Percentiles rank a stretch among this genome's conserved stretches.
phyloP scores from a whole-genome alignment of 2,329 filamentous ascomycete genomes.

The Alternaria consortialis region DNA sequence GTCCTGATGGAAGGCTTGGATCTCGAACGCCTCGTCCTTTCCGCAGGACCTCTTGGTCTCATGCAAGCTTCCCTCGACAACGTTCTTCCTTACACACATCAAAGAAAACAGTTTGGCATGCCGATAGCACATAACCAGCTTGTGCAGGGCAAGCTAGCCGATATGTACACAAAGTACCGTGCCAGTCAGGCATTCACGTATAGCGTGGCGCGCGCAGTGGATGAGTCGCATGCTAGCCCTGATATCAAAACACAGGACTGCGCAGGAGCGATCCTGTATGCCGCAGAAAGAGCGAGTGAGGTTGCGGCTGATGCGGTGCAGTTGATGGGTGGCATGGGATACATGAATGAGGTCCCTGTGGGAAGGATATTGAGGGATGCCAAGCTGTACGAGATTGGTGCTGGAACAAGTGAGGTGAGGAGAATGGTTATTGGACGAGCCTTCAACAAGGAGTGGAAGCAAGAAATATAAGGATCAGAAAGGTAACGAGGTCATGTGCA shows the following conservation, averaged over 20 bases:
- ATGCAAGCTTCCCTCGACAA: slow-evolving; percentile 94
- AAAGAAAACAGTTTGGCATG: slow-evolving; percentile 84
- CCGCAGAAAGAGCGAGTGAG: slow-evolving; percentile 89
- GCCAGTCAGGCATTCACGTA: slow-evolving; percentile 90
- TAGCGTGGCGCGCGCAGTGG: slow-evolving; percentile 78
- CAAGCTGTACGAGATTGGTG: slow-evolving; percentile 94
- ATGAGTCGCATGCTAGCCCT: slow-evolving; percentile 62
- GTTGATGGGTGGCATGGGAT: slow-evolving; percentile 92
- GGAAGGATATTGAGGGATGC: slow-evolving; percentile 82
- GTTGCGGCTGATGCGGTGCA: slow-evolving; percentile 88
- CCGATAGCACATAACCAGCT: slow-evolving; percentile 94
- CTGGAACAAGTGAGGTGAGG: slow-evolving; percentile 92
- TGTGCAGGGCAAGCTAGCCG: slow-evolving; percentile 89
- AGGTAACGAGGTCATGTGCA: not conserved
- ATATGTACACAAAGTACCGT: slow-evolving; percentile 96
- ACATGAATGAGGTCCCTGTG: slow-evolving; percentile 93
- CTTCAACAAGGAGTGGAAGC: slow-evolving; percentile 83
- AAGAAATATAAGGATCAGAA: slow-evolving; percentile 23
- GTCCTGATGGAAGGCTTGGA: slow-evolving; percentile 98
- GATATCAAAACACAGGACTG: slow-evolving; percentile 86
- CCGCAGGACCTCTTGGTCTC: slow-evolving; percentile 87
- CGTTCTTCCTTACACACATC: slow-evolving; percentile 86
- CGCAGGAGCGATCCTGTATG: slow-evolving; percentile 91
- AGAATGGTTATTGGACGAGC: slow-evolving; percentile 92
- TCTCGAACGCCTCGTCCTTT: slow-evolving; percentile 89